A percentile compares a stretch with the other conserved stretches of the same genome.
Evolutionary conservation across 257 asterid genomes (phyloP).

Genomic region (Linderniella brevidens): DNA sequence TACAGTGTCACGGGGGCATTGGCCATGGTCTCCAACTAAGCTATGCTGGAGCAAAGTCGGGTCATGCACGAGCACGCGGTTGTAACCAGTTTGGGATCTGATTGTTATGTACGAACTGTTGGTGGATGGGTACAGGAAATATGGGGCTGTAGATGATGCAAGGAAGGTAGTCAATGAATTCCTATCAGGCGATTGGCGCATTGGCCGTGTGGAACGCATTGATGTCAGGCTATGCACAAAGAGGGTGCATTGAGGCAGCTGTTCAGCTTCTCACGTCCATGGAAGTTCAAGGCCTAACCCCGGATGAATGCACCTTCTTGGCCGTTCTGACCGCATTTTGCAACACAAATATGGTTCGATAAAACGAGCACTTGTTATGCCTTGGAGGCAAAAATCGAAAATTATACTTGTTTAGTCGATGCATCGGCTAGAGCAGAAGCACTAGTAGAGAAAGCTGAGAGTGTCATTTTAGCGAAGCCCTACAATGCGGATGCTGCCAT

Average conservation of each 20-base stretch:
- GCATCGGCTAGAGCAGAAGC: conserved; percentile 47
- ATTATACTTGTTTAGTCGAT: conserved; percentile 58
- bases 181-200: conserved; percentile 9
- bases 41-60: conserved; percentile 66
- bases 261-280: conserved; percentile 26
- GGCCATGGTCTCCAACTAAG: conserved; percentile 37
- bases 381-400: conserved; percentile 49
- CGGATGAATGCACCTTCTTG: conserved; percentile 52
- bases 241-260: conserved; percentile 24
- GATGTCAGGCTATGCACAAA: conserved; percentile 75
- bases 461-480: conserved; percentile 42
- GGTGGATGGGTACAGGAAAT: conserved; percentile 73
- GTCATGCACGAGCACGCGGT: conserved; percentile 53
- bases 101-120: conserved; percentile 41
- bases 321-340: conserved; percentile 43
- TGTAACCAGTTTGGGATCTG: conserved; percentile 29
- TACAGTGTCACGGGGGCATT: conserved; percentile 58
- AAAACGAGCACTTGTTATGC: conserved; percentile 29
- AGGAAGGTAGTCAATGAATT: conserved; percentile 36
- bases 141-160: conserved; percentile 53
- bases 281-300: conserved; percentile 32
- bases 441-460: conserved; percentile 66
- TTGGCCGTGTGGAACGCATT: conserved; percentile 50
- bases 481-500: conserved; percentile 66
- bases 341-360: conserved; percentile 48